phyloP scores from a whole-genome alignment of 257 asterid species.

The Prunella vulgaris region DNA sequence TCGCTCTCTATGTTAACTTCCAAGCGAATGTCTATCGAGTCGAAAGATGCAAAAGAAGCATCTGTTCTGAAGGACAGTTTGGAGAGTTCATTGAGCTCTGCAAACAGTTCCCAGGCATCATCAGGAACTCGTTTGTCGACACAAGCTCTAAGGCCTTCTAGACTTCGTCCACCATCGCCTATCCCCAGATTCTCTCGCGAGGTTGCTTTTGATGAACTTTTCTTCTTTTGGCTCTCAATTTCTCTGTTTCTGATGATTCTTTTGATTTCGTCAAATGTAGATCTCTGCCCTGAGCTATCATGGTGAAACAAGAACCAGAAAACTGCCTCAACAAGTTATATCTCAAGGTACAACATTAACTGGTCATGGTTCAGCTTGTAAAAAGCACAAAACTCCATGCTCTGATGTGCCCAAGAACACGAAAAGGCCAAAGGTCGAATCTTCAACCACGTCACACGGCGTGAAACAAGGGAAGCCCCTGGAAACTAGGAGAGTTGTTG shows the following conservation, averaged over 20 bases:
- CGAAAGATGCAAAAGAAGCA: constrained; percentile 21
- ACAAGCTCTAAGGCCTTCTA: constrained; percentile 36
- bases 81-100: constrained; percentile 12
- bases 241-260: neutral
- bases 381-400: constrained; percentile 19
- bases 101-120: neutral
- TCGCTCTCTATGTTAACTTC: neutral
- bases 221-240: neutral
- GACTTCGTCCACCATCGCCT: constrained; percentile 62
- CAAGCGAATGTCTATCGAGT: neutral
- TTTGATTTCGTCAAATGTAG: constrained; percentile 4
- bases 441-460: neutral
- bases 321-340: constrained; percentile 19
- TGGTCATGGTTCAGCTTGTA: neutral
- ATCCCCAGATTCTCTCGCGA: constrained; percentile 52
- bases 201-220: constrained; percentile 26
- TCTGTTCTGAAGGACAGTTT: neutral
- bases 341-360: neutral
- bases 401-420: constrained; percentile 1
- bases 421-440: constrained; percentile 15
- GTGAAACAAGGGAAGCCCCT: neutral
- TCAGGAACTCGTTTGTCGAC: neutral
- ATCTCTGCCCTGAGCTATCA: constrained; percentile 6
- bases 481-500: neutral
- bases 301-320: constrained; percentile 18